Base-by-base conservation (phyloP, 176 grass and related monocot genomes). In the Cocos nucifera region DNA sequence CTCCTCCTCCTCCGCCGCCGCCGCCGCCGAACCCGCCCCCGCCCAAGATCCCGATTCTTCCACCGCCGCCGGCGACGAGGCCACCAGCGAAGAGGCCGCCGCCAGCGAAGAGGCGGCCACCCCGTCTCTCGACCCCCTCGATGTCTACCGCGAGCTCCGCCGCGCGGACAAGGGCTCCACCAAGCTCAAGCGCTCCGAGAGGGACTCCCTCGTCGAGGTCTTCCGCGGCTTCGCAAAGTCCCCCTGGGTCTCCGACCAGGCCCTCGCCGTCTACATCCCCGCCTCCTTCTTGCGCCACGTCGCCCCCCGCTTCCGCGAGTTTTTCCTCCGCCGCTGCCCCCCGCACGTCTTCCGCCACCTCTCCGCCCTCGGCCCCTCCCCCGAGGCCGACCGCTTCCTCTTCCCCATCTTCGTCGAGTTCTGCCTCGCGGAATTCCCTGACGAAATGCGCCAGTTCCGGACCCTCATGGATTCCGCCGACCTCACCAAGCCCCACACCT, bases 241-340 rank as follows among this genome's bases (percentile, higher is more conserved):
- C 12, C 75, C 87, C 7, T 80, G 81, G 75, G 85, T 80, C 27
- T 82, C 79, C 39, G 84, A 91, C 54, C 92, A 97, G 55, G 78
- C 78, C 55, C 81, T 97, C n/a, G 84, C 87, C 15, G 66, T 91
- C 51, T 97, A 97, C 84, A 62, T 97, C 58, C 75, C 87, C 3
- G 58, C 81, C 39, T 82, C 86, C 15, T 61, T 63, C 14, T 97
- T 91, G 51, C 81, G 77, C 32, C 58, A 78, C 3, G 80, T 83
- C 9, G 84, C 48, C 17, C 59, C 54, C 9, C 63, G 59, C 59
- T 91, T 97, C 58, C 78, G 81, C 66, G 59, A 57, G 19, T 97
- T 91, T 58, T 73, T 97, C 26, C 75, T 87, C 44, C 69, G 77
- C 54, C 82, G 83, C 63, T 82, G 83, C 27, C 17, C 9, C 57